Evolutionary conservation across 2,329 filamentous ascomycete genomes (phyloP).

Genomic region (Colletotrichum lini): DNA sequence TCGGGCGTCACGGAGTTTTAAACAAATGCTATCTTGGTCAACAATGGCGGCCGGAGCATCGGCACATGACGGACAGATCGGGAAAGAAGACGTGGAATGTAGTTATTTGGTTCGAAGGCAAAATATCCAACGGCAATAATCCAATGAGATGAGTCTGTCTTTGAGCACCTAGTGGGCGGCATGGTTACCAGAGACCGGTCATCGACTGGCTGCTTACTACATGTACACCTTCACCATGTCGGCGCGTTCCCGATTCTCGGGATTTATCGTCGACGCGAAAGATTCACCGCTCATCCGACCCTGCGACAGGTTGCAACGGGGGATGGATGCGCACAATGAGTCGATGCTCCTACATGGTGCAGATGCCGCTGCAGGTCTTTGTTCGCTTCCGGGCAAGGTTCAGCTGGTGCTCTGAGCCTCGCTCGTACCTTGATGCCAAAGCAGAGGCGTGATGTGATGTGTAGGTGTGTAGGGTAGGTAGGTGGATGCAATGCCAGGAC

Average conservation of each 20-base stretch:
- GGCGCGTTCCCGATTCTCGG: conserved; percentile 1
- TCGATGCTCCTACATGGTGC: neutral
- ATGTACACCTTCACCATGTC: neutral
- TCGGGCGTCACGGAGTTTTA: conserved; percentile 36
- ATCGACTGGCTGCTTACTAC: too few relatives aligned
- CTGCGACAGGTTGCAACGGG: neutral
- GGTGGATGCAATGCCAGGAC: neutral
- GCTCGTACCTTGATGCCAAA: conserved; percentile 1
- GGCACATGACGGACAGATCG: conserved; percentile 12
- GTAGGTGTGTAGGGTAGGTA: too few relatives aligned
- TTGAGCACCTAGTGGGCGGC: neutral
- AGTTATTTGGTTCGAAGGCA: neutral
- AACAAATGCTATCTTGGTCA: conserved; percentile 13
- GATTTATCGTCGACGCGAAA: neutral
- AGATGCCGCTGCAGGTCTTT: conserved; percentile 13
- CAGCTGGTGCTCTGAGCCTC: neutral
- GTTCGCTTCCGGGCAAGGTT: conserved; percentile 16
- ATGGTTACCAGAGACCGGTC: neutral
- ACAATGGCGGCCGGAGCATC: conserved; percentile 7
- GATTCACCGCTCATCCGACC: neutral
- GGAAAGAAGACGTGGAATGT: conserved; percentile 3
- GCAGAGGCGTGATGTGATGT: conserved; percentile 10
- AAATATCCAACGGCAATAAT: conserved; percentile 5
- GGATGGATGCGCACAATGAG: neutral
- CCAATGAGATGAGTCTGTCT: neutral